Evolutionary conservation across 2,329 filamentous ascomycete genomes (phyloP).

Genomic region (Raffaelea arxii): DNA sequence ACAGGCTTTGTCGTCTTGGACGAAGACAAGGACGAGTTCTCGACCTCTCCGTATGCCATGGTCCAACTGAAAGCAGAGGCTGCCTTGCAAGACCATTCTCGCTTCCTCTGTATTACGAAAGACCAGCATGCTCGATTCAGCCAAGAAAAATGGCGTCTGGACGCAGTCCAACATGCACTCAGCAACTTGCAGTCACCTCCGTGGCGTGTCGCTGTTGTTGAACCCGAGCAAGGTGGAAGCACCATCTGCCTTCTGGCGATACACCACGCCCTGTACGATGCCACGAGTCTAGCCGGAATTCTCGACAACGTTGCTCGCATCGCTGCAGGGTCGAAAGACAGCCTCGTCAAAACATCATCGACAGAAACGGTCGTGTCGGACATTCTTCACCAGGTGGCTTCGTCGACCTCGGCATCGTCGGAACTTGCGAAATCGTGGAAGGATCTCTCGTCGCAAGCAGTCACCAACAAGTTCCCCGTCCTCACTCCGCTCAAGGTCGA

Average conservation of each 20-base stretch:
- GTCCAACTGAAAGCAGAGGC: constrained; percentile 39
- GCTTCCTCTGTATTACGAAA: not conserved
- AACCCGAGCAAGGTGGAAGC: constrained; percentile 21
- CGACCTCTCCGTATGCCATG: constrained; percentile 57
- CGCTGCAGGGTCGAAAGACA: not conserved
- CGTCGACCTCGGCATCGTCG: constrained; percentile 12
- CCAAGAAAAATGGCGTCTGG: constrained; percentile 26
- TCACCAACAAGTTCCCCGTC: constrained; percentile 64
- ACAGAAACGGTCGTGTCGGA: constrained; percentile 25
- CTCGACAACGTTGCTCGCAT: constrained; percentile 45
- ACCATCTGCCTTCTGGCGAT: constrained; percentile 33
- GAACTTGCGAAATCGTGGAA: constrained; percentile 53
- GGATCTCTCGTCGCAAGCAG: constrained; percentile 36
- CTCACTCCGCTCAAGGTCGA: constrained; percentile 53
- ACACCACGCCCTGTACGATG: constrained; percentile 83
- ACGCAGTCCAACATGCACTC: constrained; percentile 24
- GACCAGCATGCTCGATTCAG: constrained; percentile 16
- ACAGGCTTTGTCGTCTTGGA: constrained; percentile 61
- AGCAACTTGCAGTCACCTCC: constrained; percentile 41
- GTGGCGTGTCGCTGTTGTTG: constrained; percentile 51
- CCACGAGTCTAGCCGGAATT: constrained; percentile 58
- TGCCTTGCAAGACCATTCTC: not conserved
- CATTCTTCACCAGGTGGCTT: constrained; percentile 28
- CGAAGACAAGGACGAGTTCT: constrained; percentile 35
- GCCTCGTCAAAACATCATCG: constrained; percentile 9